Conservation (phyloP, 192 early-diverging fungal genomes). For the Gonapodya sp. region DNA sequence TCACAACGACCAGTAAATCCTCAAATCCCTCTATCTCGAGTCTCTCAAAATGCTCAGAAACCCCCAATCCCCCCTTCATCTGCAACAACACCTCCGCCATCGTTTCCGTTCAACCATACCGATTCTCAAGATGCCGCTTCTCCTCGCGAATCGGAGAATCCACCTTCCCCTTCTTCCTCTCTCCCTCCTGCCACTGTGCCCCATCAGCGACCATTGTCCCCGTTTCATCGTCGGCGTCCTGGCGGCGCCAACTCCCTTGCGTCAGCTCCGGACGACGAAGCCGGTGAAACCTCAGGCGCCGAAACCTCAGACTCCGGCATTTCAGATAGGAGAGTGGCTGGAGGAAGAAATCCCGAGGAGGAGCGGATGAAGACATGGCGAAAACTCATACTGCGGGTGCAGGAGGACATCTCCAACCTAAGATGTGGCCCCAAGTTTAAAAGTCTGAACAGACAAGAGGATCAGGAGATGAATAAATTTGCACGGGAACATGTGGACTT, state of each 20-base stretch:
- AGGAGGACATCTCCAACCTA: neutral
- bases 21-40: no score
- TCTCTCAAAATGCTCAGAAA: neutral
- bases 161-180: neutral
- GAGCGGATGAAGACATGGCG: neutral
- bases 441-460: neutral
- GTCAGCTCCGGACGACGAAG: neutral
- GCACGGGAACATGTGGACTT: neutral
- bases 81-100: neutral
- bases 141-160: neutral
- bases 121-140: neutral
- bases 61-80: neutral
- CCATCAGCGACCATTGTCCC: neutral
- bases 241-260: neutral
- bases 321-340: neutral
- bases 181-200: neutral
- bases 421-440: neutral
- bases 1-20: neutral
- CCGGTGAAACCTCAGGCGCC: neutral
- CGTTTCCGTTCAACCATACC: neutral
- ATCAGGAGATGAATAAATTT: constrained; percentile 1
- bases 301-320: neutral
- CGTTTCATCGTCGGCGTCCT: neutral
- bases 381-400: neutral
- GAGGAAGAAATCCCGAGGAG: neutral